phyloP scores from a whole-genome alignment of 192 early-diverging fungal genomes.

The Coemansia sp. region DNA sequence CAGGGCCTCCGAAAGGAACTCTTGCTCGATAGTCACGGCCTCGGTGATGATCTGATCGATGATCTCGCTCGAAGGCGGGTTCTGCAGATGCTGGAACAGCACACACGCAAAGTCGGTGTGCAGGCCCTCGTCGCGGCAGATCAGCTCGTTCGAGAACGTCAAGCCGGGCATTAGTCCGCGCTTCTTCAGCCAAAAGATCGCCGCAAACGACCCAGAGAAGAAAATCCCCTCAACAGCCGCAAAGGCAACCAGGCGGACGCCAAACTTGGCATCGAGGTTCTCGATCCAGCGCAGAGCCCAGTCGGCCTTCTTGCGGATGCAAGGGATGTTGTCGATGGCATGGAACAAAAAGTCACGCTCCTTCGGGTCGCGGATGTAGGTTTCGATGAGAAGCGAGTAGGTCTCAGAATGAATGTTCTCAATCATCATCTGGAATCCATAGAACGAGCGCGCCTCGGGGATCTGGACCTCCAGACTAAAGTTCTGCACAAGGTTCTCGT shows the following conservation, averaged over 20 bases:
- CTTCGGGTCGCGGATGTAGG: conserved; percentile 85
- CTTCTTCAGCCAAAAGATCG: conserved; percentile 99
- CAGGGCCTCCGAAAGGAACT: conserved; percentile 91
- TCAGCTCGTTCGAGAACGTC: conserved; percentile 97
- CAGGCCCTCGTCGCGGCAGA: conserved; percentile 95
- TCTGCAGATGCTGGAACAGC: conserved; percentile 77
- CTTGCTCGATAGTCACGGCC: conserved; percentile 92
- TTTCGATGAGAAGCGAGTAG: conserved; percentile 93
- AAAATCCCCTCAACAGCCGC: conserved; percentile 98
- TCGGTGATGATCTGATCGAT: conserved; percentile 76
- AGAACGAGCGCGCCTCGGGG: conserved; percentile 91
- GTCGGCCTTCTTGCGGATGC: conserved; percentile 93
- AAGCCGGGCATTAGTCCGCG: conserved; percentile 96
- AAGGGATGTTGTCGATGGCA: conserved; percentile 93
- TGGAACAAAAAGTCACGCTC: conserved; percentile 87
- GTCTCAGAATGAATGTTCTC: conserved; percentile 97
- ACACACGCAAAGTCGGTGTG: conserved; percentile 98
- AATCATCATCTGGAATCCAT: conserved; percentile 98
- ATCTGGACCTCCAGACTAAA: conserved; percentile 93
- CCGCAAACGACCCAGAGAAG: conserved; percentile 95
- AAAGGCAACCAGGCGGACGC: conserved; percentile 91
- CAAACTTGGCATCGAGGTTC: conserved; percentile 77
- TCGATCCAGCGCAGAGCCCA: conserved; percentile 96
- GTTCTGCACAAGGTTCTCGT: conserved; percentile 89
- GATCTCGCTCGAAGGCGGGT: conserved; percentile 66